Evolutionary conservation across 148 eudicot species (phyloP), one percentile per base, ranked within the genome.

Genomic region (Gaultheria prostrata): DNA sequence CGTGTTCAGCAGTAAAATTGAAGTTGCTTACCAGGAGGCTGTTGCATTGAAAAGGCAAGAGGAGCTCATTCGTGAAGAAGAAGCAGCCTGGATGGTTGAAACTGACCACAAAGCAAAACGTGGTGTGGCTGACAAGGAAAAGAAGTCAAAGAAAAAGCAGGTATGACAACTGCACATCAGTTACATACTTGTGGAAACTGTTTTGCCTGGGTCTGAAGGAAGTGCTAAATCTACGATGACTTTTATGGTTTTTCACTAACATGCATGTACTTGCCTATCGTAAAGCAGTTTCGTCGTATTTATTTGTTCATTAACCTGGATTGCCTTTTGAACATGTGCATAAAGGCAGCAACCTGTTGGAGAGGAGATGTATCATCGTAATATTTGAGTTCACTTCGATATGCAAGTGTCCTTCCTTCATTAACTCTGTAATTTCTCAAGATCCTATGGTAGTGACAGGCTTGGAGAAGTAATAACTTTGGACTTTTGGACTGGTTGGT

Each of bases 41-140:
- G 92, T 97, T 89, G 94, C 99, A 51, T 88, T 97, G 86, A 93
- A 90, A 93, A 92, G 97, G 93, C 99, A 97, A 89, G 99, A 97
- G 85, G 99, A 97, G 83, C 99, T 97, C 84, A 97, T 95, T 81
- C 98, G 98, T 82, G 99, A 97, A 89, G 99, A 97, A 89, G 97
- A 91, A 88, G 98, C 91, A 82, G 97, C 94, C 14, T 92, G 95
- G 92, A 87, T 90, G 84, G 96, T 90, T 89, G 98, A 93, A 89
- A 92, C 78, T 88, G 99, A 95, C 89, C 98, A 90, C 85, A 97
- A 94, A 86, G 92, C 94, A 53, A 94, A 92, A 86, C 93, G 98
- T 71, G 94, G 90, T 48, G 89, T 86, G 32, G 89, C 87, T 14
- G 95, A 93, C 59, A 96, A 93, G 82, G 97, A 93, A 83, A 97